Conservation (phyloP, 2,329 filamentous ascomycete species). For the Myriosclerotinia scirpicola region DNA sequence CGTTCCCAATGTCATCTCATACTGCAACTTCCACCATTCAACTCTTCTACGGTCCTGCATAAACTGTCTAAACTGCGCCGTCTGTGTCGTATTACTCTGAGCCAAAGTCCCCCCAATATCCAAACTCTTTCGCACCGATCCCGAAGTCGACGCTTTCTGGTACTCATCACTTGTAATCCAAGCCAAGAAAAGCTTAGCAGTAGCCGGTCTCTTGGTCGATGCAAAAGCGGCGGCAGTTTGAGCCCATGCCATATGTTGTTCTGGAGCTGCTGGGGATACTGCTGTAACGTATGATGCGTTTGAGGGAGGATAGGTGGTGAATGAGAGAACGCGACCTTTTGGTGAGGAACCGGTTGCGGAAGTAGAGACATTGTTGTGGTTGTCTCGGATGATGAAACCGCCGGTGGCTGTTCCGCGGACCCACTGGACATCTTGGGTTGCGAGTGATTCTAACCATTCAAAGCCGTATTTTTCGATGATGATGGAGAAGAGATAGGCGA, state of each 20-base stretch:
- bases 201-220: not conserved
- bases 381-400: not conserved
- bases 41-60: not conserved
- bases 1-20: not conserved
- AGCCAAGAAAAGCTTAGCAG: constrained; percentile 13
- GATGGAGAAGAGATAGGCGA: constrained; percentile 3
- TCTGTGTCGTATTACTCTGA: not conserved
- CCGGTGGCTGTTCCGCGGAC: constrained; percentile 5
- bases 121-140: constrained; percentile 6
- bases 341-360: constrained; percentile 5
- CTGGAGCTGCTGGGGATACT: not conserved
- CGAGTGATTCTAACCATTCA: not conserved
- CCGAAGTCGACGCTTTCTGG: not conserved
- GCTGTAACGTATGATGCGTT: not conserved
- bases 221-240: not conserved
- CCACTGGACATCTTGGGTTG: constrained; percentile 12
- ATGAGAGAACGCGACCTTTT: constrained; percentile 2
- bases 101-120: not conserved
- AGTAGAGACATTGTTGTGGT: not conserved
- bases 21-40: constrained; percentile 17
- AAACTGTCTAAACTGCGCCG: not conserved
- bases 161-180: constrained; percentile 1
- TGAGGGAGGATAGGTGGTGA: not conserved
- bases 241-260: constrained; percentile 7
- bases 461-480: constrained; percentile 6